These are phyloP conservation scores for Ceriops zippeliana DNA, from an alignment of 345 rosid species.

Conservation along the genomic window DNA sequence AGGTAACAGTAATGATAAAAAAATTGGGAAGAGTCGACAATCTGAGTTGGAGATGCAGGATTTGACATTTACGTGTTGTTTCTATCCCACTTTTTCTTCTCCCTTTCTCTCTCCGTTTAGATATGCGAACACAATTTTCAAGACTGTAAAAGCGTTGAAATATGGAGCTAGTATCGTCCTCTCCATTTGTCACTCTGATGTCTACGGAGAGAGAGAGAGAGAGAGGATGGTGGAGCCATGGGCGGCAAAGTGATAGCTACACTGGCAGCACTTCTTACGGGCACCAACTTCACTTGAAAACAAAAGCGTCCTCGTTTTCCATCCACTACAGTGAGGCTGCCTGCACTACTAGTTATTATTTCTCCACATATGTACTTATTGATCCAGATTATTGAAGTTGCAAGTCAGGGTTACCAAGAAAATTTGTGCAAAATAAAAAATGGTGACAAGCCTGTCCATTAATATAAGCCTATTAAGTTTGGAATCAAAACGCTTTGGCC, in stretches of 20 bases:
- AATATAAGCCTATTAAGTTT: too few relatives aligned
- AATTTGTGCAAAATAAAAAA: too few relatives aligned
- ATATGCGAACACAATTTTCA: slow-evolving; percentile 55
- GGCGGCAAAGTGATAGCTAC: slow-evolving; percentile 1
- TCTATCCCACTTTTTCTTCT: slow-evolving; percentile 25
- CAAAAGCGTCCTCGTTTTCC: slow-evolving; percentile 4
- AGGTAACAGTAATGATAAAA: background rate
- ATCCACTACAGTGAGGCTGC: background rate
- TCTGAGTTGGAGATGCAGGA: slow-evolving; percentile 55
- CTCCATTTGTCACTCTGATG: slow-evolving; percentile 81
- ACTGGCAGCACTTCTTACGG: slow-evolving; percentile 54
- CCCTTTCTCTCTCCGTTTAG: background rate
- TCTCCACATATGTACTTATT: background rate
- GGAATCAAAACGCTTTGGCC: too few relatives aligned
- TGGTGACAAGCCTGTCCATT: too few relatives aligned
- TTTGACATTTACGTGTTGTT: slow-evolving; percentile 69
- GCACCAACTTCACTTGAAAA: slow-evolving; percentile 29
- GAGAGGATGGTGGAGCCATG: slow-evolving; percentile 1
- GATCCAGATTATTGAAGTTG: too few relatives aligned
- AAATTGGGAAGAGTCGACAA: slow-evolving; percentile 33
- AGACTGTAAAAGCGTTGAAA: slow-evolving; percentile 62
- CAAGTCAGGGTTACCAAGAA: too few relatives aligned
- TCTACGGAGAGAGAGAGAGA: slow-evolving; percentile 28
- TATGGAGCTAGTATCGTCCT: slow-evolving; percentile 77
- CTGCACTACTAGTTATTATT: background rate